Evolutionary conservation across 805 yeast genomes (phyloP).

Genomic region (Candida silvicultrix): DNA sequence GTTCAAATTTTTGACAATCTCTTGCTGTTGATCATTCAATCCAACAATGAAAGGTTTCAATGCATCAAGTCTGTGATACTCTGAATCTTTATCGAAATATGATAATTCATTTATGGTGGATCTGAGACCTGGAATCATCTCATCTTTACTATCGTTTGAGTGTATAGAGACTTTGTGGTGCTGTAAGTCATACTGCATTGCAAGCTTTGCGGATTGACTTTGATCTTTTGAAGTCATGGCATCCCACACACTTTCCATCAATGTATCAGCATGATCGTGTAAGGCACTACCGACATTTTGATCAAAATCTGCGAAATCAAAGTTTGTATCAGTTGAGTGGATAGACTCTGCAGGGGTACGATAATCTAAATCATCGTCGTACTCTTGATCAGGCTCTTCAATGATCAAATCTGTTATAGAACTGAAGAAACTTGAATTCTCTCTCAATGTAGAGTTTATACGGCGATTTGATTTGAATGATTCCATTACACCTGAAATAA

Average conservation of each 20-base stretch:
- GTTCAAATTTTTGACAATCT: slow-evolving; percentile 54
- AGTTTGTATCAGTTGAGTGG: slow-evolving; percentile 7
- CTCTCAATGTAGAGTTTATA: slow-evolving; percentile 22
- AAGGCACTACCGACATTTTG: slow-evolving; percentile 34
- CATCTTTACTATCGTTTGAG: not conserved
- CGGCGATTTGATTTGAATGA: slow-evolving; percentile 33
- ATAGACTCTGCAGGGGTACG: slow-evolving; percentile 9
- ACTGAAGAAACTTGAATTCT: slow-evolving; percentile 20
- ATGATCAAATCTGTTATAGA: slow-evolving; percentile 12
- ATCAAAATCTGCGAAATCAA: slow-evolving; percentile 13
- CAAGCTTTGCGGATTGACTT: slow-evolving; percentile 13
- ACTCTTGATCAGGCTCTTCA: not conserved
- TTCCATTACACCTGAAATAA: slow-evolving; percentile 38
- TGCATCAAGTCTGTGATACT: slow-evolving; percentile 13
- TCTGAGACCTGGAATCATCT: slow-evolving; percentile 12
- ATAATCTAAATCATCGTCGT: slow-evolving; percentile 2
- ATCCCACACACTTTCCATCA: slow-evolving; percentile 58
- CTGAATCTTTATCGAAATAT: slow-evolving; percentile 17
- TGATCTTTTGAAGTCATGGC: slow-evolving; percentile 40
- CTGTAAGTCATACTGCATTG: slow-evolving; percentile 10
- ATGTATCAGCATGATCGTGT: slow-evolving; percentile 55
- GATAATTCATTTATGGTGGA: slow-evolving; percentile 25
- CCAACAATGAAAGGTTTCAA: slow-evolving; percentile 25
- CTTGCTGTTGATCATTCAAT: slow-evolving; percentile 37
- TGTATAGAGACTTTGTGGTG: not conserved